These are phyloP conservation scores for Prunus campanulata DNA, from an alignment of 306 rosid species.

Conservation along the genomic window DNA sequence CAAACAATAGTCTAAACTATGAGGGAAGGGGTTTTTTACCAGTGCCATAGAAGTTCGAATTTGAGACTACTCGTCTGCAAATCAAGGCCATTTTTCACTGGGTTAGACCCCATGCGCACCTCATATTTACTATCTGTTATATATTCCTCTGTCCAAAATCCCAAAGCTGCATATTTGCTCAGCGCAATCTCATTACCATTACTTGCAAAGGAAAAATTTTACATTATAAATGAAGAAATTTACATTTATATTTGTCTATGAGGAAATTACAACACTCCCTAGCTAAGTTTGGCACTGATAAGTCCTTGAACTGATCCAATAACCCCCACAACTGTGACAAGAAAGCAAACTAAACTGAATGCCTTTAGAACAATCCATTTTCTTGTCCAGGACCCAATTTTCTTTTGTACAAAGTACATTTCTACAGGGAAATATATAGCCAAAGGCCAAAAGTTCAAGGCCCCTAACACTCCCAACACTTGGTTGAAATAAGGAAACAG, in stretches of 20 bases:
- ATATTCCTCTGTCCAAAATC: too few species aligned
- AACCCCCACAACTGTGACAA: slow-evolving; percentile 50
- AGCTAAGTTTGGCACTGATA: slow-evolving; percentile 47
- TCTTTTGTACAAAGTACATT: slow-evolving; percentile 77
- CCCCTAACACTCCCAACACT: slow-evolving; percentile 74
- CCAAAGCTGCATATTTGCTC: neutral
- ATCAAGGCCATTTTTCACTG: too few species aligned
- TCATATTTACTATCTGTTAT: too few species aligned
- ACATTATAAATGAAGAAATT: neutral
- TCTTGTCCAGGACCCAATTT: slow-evolving; percentile 59
- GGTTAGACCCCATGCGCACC: too few species aligned
- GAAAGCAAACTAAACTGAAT: slow-evolving; percentile 64
- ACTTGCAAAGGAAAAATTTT: neutral
- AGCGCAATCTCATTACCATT: neutral
- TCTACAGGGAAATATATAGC: slow-evolving; percentile 77
- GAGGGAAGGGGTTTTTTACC: too few species aligned
- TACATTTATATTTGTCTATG: neutral
- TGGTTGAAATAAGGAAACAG: slow-evolving; percentile 82
- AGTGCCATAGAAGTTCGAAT: too few species aligned
- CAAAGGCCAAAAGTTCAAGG: slow-evolving; percentile 85
- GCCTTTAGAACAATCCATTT: slow-evolving; percentile 61
- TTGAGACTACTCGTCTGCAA: too few species aligned
- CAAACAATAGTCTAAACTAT: too few species aligned
- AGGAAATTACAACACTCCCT: neutral
- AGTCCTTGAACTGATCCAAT: slow-evolving; percentile 76